Percentiles rank a stretch among this genome's conserved stretches.
These are phyloP conservation scores for Seiridium unicorne DNA, from an alignment of 2,329 filamentous ascomycete species.

Conservation along the genomic window DNA sequence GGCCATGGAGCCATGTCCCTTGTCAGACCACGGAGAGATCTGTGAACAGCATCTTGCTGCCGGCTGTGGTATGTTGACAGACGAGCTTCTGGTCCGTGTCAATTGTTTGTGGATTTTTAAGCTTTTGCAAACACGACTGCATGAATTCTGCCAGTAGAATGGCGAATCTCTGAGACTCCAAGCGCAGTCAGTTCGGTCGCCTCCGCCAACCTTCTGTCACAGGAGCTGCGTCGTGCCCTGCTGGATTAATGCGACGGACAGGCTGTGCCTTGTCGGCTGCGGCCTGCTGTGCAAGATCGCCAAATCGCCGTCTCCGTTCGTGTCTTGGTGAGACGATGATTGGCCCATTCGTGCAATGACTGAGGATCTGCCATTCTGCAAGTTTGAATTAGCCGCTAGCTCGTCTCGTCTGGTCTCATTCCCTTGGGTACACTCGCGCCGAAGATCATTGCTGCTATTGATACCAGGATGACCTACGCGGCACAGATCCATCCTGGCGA, in stretches of 20 bases:
- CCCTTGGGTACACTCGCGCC: slow-evolving; percentile 4
- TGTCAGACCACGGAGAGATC: neutral
- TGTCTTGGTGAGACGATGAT: slow-evolving; percentile 14
- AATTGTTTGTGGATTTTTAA: slow-evolving; percentile 12
- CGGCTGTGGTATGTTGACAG: slow-evolving; percentile 7
- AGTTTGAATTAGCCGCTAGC: slow-evolving; percentile 13
- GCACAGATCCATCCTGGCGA: neutral
- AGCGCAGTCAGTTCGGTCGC: slow-evolving; percentile 17
- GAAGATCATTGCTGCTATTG: slow-evolving; percentile 4
- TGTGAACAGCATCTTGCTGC: neutral
- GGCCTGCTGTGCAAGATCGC: slow-evolving; percentile 16
- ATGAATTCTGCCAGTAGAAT: slow-evolving; percentile 17
- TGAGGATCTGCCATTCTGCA: slow-evolving; percentile 21
- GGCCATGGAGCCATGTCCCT: neutral
- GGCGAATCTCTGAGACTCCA: slow-evolving; percentile 19
- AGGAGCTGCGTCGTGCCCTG: slow-evolving; percentile 24
- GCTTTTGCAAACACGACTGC: slow-evolving; percentile 11
- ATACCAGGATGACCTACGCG: neutral
- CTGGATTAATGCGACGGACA: slow-evolving; percentile 21
- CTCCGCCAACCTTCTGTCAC: slow-evolving; percentile 23
- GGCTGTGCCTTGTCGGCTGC: slow-evolving; percentile 12
- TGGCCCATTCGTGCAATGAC: slow-evolving; percentile 14
- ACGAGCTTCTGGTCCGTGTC: slow-evolving; percentile 12
- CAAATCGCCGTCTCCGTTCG: slow-evolving; percentile 20
- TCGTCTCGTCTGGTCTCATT: slow-evolving; percentile 9